A percentile compares a stretch with the other conserved stretches of the same genome.
phyloP scores from a whole-genome alignment of 139 green algal genomes.

The Pseudopediastrum boryanum region DNA sequence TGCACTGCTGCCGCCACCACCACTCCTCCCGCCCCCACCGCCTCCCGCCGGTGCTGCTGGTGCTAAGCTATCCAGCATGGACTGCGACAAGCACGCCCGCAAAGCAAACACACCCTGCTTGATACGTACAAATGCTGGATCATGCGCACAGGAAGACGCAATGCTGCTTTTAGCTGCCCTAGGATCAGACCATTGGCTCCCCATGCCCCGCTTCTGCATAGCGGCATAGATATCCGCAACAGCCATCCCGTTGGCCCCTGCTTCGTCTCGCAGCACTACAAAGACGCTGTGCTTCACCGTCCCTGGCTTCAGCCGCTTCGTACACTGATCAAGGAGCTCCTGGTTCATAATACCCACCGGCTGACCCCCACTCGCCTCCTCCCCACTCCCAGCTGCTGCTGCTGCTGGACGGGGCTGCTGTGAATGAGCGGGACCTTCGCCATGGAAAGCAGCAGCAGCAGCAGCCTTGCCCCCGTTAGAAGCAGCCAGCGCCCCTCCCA shows the following conservation, averaged over 20 bases:
- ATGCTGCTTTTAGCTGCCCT: conserved; percentile 28
- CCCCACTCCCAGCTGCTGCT: no score
- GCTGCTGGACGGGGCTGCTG: no score
- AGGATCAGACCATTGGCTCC: conserved; percentile 10
- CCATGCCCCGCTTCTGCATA: conserved; percentile 17
- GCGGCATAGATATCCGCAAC: conserved; percentile 23
- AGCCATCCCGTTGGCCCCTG: conserved; percentile 12
- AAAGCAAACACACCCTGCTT: conserved; percentile 1
- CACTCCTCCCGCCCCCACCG: background rate
- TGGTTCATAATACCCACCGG: background rate
- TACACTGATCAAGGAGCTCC: conserved; percentile 10
- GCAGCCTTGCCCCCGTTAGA: no score
- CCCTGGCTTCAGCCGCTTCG: conserved; percentile 13
- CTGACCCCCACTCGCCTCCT: no score
- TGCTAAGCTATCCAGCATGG: no score
- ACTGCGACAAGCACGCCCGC: background rate
- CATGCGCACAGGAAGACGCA: conserved; percentile 29
- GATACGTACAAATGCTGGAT: conserved; percentile 1
- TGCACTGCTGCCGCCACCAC: background rate
- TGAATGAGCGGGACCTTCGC: no score
- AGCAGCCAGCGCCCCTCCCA: no score
- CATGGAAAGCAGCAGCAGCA: no score
- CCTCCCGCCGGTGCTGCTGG: background rate
- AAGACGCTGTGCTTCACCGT: conserved; percentile 31
- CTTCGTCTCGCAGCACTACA: background rate